Conservation (phyloP, 805 yeast species). For the Ogataea zsoltii region DNA sequence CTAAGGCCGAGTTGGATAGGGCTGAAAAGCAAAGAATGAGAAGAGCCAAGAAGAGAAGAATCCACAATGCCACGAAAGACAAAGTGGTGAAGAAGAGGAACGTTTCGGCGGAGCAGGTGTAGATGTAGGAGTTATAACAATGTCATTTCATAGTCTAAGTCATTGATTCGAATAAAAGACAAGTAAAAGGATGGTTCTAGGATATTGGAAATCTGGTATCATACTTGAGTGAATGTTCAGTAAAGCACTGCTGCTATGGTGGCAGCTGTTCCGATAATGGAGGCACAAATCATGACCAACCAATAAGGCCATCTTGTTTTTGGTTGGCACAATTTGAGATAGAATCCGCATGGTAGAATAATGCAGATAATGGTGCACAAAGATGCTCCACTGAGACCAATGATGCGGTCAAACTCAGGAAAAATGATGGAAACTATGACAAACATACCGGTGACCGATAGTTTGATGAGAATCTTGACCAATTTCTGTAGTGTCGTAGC, state of each 20-base stretch:
- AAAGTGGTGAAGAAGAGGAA: conserved; percentile 33
- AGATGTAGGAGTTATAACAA: no score
- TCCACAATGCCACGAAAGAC: conserved; percentile 32
- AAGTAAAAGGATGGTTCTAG: no score
- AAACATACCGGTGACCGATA: conserved; percentile 61
- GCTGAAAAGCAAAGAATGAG: conserved; percentile 87
- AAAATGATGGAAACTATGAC: conserved; percentile 67
- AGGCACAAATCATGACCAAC: conserved; percentile 47
- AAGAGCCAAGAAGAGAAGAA: conserved; percentile 82
- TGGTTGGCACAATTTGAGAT: conserved; percentile 58
- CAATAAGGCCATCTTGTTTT: conserved; percentile 43
- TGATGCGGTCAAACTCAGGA: conserved; percentile 82
- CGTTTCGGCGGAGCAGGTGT: conserved; percentile 11
- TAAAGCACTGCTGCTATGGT: conserved; percentile 54
- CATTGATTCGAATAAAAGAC: no score
- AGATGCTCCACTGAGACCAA: conserved; percentile 83
- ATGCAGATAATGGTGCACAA: conserved; percentile 79
- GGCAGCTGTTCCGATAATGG: conserved; percentile 56
- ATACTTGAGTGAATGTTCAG: conserved; percentile 4
- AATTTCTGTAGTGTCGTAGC: conserved; percentile 14
- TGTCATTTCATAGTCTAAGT: background rate
- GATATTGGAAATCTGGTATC: conserved; percentile 20
- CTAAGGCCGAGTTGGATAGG: conserved; percentile 77
- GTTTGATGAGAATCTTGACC: conserved; percentile 34
- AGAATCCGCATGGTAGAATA: conserved; percentile 76